phyloP scores from a whole-genome alignment of 352 stramenopile species.

The Globisporangium emineosum region DNA sequence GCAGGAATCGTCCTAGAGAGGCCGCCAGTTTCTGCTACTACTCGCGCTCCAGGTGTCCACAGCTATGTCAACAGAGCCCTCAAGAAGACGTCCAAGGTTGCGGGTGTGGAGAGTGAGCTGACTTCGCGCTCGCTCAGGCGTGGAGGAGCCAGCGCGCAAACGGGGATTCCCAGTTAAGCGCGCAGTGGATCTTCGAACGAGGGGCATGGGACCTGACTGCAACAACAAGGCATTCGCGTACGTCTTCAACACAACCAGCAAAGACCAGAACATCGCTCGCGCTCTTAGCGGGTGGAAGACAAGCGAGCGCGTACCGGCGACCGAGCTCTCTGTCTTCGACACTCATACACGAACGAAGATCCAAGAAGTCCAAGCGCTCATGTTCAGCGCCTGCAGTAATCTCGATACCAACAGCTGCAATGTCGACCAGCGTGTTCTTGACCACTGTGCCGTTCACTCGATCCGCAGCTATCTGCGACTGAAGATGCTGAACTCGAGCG shows the following conservation, averaged over 20 bases:
- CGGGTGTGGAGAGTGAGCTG: constrained; percentile 6
- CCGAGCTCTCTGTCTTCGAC: not conserved
- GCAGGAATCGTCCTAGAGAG: not conserved
- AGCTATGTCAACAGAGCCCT: constrained; percentile 3
- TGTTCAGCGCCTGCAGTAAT: not conserved
- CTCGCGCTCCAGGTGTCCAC: not conserved
- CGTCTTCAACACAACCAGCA: constrained; percentile 1
- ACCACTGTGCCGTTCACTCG: not conserved
- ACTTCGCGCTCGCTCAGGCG: constrained; percentile 28
- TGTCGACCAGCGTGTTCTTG: not conserved
- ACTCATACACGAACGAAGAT: not conserved
- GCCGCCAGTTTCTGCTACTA: not conserved
- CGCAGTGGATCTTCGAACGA: constrained; percentile 31
- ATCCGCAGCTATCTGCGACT: not conserved
- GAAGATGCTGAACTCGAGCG: not conserved
- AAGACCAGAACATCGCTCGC: not conserved
- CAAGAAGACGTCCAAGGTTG: not conserved
- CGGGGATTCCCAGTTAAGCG: not conserved
- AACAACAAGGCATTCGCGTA: constrained; percentile 26
- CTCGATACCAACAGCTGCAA: not conserved
- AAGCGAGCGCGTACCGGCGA: not conserved
- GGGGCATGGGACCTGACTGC: constrained; percentile 30
- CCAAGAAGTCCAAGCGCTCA: not conserved
- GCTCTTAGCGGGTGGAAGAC: not conserved
- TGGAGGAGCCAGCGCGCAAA: constrained; percentile 27